These are phyloP conservation scores for Chaetoscypha palmicola DNA, from an alignment of 2,329 filamentous ascomycete species.

Conservation along the genomic window DNA sequence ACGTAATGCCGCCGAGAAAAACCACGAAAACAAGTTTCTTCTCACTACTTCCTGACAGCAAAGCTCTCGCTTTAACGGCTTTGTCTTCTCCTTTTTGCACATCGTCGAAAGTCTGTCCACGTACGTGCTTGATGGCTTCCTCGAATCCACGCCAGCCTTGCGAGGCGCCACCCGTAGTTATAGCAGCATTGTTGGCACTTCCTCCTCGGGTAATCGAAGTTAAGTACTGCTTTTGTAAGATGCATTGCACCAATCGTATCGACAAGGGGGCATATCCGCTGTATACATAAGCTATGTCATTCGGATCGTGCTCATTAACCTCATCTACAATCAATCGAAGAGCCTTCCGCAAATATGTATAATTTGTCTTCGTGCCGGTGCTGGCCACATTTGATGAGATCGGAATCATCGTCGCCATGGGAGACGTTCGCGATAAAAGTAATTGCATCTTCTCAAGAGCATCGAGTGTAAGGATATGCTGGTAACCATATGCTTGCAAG, in stretches of 20 bases:
- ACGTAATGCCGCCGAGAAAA: constrained; percentile 93
- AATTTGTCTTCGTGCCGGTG: constrained; percentile 74
- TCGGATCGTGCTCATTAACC: constrained; percentile 88
- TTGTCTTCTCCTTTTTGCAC: constrained; percentile 89
- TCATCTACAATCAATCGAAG: constrained; percentile 90
- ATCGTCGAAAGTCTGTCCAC: constrained; percentile 86
- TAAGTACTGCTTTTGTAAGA: constrained; percentile 85
- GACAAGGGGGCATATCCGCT: constrained; percentile 93
- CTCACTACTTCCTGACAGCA: constrained; percentile 67
- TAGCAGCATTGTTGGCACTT: constrained; percentile 39
- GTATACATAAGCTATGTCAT: constrained; percentile 96
- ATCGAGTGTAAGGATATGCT: constrained; percentile 84
- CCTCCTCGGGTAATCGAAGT: constrained; percentile 61
- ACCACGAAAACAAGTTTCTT: constrained; percentile 93
- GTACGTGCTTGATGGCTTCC: constrained; percentile 78
- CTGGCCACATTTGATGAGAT: constrained; percentile 52
- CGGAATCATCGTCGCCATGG: constrained; percentile 74
- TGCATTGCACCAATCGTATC: constrained; percentile 82
- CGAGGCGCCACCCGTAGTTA: constrained; percentile 48
- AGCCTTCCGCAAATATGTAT: constrained; percentile 77
- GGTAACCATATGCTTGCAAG: constrained; percentile 87
- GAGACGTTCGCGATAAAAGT: constrained; percentile 69
- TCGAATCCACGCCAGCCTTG: constrained; percentile 93
- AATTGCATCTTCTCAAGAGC: constrained; percentile 85
- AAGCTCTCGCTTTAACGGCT: constrained; percentile 75